Evolutionary conservation across 176 grass and related monocot genomes (phyloP).

Genomic region (Carex parvula): DNA sequence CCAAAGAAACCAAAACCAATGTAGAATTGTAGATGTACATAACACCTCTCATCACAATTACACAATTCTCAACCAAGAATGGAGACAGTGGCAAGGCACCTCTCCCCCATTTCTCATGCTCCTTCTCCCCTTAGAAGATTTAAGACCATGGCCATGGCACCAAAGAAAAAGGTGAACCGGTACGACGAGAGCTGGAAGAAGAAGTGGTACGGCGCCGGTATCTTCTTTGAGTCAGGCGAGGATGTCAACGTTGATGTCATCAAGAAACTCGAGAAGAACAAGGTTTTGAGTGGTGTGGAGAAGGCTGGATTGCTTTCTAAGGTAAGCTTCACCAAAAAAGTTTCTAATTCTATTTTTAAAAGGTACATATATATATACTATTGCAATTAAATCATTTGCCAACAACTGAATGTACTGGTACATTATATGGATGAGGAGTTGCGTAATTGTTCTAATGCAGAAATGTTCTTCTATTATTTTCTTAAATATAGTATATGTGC

Average conservation of each 20-base stretch:
- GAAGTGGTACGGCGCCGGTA: slow-evolving; percentile 86
- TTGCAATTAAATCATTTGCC: not conserved
- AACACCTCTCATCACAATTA: not conserved
- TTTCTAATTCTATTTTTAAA: not conserved
- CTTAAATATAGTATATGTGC: not conserved
- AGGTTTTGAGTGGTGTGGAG: slow-evolving; percentile 83
- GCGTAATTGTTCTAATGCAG: not conserved
- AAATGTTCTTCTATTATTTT: not conserved
- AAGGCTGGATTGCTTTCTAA: slow-evolving; percentile 82
- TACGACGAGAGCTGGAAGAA: slow-evolving; percentile 90
- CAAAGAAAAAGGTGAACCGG: slow-evolving; percentile 81
- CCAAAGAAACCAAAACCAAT: slow-evolving; percentile 1
- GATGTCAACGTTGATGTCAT: slow-evolving; percentile 77
- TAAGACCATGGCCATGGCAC: slow-evolving; percentile 79
- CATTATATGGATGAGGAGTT: not conserved
- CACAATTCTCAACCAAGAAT: not conserved
- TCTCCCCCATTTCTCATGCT: not conserved
- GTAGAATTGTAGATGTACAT: not conserved
- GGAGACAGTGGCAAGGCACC: not conserved
- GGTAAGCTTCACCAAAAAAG: not conserved
- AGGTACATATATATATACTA: no score
- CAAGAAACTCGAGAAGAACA: slow-evolving; percentile 82
- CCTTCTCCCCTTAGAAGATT: slow-evolving; percentile 25
- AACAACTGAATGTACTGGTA: not conserved
- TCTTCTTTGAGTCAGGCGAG: slow-evolving; percentile 87